Conservation (phyloP, 345 rosid genomes). For the Combretum micranthum region DNA sequence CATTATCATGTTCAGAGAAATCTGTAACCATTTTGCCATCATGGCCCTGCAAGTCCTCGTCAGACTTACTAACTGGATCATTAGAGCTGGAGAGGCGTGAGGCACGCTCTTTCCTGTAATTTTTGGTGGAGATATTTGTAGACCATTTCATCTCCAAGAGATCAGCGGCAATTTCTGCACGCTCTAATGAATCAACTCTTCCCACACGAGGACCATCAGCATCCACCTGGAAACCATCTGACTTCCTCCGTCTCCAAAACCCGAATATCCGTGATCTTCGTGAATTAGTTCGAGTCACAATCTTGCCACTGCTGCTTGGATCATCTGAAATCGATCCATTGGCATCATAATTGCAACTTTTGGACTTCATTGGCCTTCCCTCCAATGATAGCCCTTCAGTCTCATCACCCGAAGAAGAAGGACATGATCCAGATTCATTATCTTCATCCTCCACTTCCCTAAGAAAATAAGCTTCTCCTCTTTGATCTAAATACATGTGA, state of each 20-base stretch:
- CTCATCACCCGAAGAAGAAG: slow-evolving; percentile 56
- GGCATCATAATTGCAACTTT: slow-evolving; percentile 39
- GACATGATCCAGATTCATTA: slow-evolving; percentile 33
- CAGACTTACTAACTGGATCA: slow-evolving; percentile 11
- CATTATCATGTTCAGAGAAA: slow-evolving; percentile 10
- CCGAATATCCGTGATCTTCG: slow-evolving; percentile 52
- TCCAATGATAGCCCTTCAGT: slow-evolving; percentile 27
- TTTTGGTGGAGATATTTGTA: slow-evolving; percentile 49
- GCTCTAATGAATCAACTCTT: slow-evolving; percentile 52
- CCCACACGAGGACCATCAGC: slow-evolving; percentile 18
- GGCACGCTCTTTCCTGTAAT: slow-evolving; percentile 23
- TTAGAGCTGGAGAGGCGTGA: slow-evolving; percentile 15
- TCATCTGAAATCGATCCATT: slow-evolving; percentile 16
- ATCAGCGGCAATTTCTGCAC: slow-evolving; percentile 86
- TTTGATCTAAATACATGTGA: slow-evolving; percentile 73
- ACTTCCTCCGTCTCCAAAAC: slow-evolving; percentile 40
- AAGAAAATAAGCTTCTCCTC: slow-evolving; percentile 83
- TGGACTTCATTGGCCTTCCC: slow-evolving; percentile 37
- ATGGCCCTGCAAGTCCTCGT: slow-evolving; percentile 7
- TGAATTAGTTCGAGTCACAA: slow-evolving; percentile 35
- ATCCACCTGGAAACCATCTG: slow-evolving; percentile 23
- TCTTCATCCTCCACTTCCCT: slow-evolving; percentile 46
- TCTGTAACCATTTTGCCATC: slow-evolving; percentile 11
- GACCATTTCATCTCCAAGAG: slow-evolving; percentile 90
- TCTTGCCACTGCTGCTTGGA: slow-evolving; percentile 27